Evolutionary conservation across 1,139 yeast species (phyloP).

Genomic region (Kodamaea arcana): DNA sequence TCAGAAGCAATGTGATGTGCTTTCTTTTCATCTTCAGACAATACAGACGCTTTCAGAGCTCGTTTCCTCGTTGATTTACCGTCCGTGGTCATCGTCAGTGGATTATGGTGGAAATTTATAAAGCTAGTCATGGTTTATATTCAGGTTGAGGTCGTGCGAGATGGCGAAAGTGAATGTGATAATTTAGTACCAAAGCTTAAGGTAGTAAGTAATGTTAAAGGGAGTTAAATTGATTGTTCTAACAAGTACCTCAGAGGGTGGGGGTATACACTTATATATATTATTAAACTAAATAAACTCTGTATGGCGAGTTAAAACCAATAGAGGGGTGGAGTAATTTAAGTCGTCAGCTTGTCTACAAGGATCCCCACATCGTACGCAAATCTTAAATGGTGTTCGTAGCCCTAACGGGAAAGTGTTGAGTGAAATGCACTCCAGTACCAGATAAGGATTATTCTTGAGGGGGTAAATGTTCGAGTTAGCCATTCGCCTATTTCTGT

Average conservation of each 20-base stretch:
- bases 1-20: slow-evolving; percentile 52
- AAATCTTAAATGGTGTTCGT: not conserved
- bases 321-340: slow-evolving; percentile 1
- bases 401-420: not conserved
- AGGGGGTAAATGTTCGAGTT: no score
- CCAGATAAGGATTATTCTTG: no score
- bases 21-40: slow-evolving; percentile 46
- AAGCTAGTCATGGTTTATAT: slow-evolving; percentile 6
- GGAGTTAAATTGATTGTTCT: no score
- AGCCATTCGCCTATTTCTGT: no score
- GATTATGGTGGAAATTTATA: slow-evolving; percentile 6
- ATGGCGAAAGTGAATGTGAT: slow-evolving; percentile 2
- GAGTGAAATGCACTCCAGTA: not conserved
- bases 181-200: no score
- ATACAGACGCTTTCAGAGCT: slow-evolving; percentile 27
- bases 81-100: not conserved
- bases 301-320: not conserved
- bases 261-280: not conserved
- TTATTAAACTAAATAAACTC: not conserved
- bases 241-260: no score
- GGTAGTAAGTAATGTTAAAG: no score
- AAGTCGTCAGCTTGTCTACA: not conserved
- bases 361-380: not conserved
- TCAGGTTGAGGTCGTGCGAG: not conserved
- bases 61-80: slow-evolving; percentile 9